Evolutionary conservation across 176 grass and related monocot genomes (phyloP), one percentile per base, ranked within the genome.

Genomic region (Triticum urartu): DNA sequence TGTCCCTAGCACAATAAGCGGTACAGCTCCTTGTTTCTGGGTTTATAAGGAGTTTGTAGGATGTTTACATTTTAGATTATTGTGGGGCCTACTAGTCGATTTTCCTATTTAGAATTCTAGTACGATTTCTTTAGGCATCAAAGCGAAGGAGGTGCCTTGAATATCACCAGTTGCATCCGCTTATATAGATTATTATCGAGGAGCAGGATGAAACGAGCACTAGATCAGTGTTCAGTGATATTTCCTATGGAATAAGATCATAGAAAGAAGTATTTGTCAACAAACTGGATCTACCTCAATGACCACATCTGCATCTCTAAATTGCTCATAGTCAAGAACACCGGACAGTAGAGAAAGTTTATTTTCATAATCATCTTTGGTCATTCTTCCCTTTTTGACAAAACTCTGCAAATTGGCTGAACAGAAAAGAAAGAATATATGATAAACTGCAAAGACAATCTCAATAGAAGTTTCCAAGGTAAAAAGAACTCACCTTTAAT

Each of bases 261-360:
- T 1, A 61, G 60, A 84, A 56, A 84, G 4, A 30, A 35, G 8
- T 67, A 33, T 22, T 79, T 61, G 17, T 69, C 54, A 30, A 38
- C 47, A 38, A 47, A 59, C 38, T 81, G 34, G 11, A 81, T 86
- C 39, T 88, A 88, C 96, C 96, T 98, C 96, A 84, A 98, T 92
- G 61, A 91, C 93, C 72, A 94, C 0, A 84, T 95, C 90, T 35
- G 90, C 84, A 80, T 98, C 90, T 84, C 83, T 92, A 72, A 98
- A 95, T 63, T 81, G 72, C 80, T 92, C 92, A 80, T 98, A 98
- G 82, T 95, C 91, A 85, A 95, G 88, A 87, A 88, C 91, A 88
- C 93, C 88, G 9, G 42, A 88, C n/a, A 98, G 81, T 77, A 94
- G 86, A 80, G 91, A 94, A 54, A 98, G 21, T 75, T 91, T 87